These are phyloP conservation scores for Alnus glutinosa DNA, from an alignment of 306 rosid species.

Conservation along the genomic window DNA sequence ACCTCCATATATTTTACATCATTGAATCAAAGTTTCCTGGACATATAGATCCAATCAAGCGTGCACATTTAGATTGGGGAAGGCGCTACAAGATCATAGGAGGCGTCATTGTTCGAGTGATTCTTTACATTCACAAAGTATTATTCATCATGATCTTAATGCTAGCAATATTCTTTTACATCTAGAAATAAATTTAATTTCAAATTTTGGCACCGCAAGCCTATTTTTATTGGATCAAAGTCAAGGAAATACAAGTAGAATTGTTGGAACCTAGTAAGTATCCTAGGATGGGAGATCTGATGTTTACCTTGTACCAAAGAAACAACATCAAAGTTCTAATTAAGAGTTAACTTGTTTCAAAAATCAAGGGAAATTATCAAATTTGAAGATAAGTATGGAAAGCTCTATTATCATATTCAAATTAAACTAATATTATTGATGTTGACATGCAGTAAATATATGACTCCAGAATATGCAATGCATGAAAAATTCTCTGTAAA, in stretches of 20 bases:
- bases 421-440: background rate
- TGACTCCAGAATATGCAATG: conserved; percentile 44
- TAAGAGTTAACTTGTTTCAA: background rate
- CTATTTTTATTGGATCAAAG: conserved; percentile 34
- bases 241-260: conserved; percentile 33
- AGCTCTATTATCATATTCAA: background rate
- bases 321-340: background rate
- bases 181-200: conserved; percentile 35
- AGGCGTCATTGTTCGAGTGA: conserved; percentile 39
- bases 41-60: conserved; percentile 34
- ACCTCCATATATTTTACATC: background rate
- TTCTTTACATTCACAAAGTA: conserved; percentile 47
- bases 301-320: background rate
- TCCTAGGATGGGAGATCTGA: background rate
- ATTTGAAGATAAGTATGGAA: too few relatives aligned
- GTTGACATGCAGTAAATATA: conserved; percentile 19
- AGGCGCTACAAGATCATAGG: conserved; percentile 35
- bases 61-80: conserved; percentile 33
- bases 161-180: conserved; percentile 37
- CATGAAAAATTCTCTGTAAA: conserved; percentile 33
- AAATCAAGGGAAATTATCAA: background rate
- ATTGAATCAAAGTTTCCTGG: background rate
- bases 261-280: conserved; percentile 44
- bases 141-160: conserved; percentile 48
- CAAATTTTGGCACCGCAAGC: conserved; percentile 51